Evolutionary conservation across 805 yeast genomes (phyloP), one percentile per base, ranked within the genome.

Genomic region (Ogataea parapolymorpha): DNA sequence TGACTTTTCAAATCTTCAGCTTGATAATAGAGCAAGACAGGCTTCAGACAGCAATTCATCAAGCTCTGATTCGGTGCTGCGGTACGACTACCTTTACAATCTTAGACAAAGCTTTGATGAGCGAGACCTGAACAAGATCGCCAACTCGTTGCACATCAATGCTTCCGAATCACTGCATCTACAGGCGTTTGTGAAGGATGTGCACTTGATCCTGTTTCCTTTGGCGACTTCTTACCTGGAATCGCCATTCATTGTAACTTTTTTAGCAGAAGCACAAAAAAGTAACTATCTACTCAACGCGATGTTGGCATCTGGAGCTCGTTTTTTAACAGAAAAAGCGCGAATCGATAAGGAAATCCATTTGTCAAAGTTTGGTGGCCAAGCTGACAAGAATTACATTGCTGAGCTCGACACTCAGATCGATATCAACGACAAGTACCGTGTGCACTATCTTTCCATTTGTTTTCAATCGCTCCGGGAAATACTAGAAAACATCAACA

Each of bases 241-340:
- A 11, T 58, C 61, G 8, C 58, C 63, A 2, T 55, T 55, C 32
- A 58, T 59, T 11, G 41, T 36, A 6, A 45, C 55, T 5, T 52
- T 61, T 29, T 38, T 61, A 17, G 43, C 44, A 16, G 57, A 55
- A 17, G 57, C 62, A 1, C 35, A 43, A 27, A 67, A 72, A 17
- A 84, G 80, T 49, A 65, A 79, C 0, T 82, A 79, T 54, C 56
- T 83, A 10, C 61, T 82, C 32, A 81, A 84, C 29, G 86, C 87
- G 0, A 73, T 82, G 24, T 55, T 84, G 26, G 85, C 90, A 0
- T 81, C 80, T 26, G 89, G 90, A 5, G 88, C 89, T 0, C 68
- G 79, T 30, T 68, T 73, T 12, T 41, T 59, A 14, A 50, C 53
- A 15, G 61, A 58, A 31, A 56, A 55, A 39, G 55, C 59, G 8